Evolutionary conservation across 352 stramenopile species (phyloP).

Genomic region (Globisporangium echinulatum): DNA sequence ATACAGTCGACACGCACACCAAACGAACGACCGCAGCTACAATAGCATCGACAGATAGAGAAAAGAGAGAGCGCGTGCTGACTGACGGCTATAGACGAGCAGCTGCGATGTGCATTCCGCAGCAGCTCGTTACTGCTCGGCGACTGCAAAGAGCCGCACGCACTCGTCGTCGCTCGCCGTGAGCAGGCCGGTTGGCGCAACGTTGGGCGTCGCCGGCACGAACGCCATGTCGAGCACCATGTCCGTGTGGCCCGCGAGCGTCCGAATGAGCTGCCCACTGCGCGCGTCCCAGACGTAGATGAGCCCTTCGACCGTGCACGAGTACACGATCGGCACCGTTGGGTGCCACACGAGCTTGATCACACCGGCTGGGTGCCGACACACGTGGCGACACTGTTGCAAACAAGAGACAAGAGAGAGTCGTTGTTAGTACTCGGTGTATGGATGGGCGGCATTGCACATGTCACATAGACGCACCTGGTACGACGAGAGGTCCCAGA

Average conservation of each 20-base stretch:
- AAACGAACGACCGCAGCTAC: too few relatives aligned
- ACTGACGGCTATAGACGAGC: too few relatives aligned
- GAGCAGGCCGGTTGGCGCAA: constrained; percentile 48
- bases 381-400: constrained; percentile 79
- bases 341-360: constrained; percentile 91
- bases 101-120: neutral
- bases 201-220: constrained; percentile 35
- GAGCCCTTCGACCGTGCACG: constrained; percentile 82
- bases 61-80: too few relatives aligned
- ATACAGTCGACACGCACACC: too few relatives aligned
- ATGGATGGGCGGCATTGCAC: neutral
- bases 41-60: too few relatives aligned
- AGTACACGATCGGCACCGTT: constrained; percentile 73
- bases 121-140: constrained; percentile 7
- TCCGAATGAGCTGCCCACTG: constrained; percentile 69
- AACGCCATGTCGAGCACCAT: constrained; percentile 91
- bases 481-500: constrained; percentile 93
- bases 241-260: constrained; percentile 84
- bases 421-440: neutral
- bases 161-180: constrained; percentile 80
- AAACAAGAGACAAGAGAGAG: neutral
- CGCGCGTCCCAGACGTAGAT: constrained; percentile 91
- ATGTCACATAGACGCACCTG: constrained; percentile 28
- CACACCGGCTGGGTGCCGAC: constrained; percentile 82
- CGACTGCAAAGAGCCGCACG: constrained; percentile 61